Evolutionary conservation across 2,329 filamentous ascomycete species (phyloP).

Genomic region (Colletotrichum chrysophilum): DNA sequence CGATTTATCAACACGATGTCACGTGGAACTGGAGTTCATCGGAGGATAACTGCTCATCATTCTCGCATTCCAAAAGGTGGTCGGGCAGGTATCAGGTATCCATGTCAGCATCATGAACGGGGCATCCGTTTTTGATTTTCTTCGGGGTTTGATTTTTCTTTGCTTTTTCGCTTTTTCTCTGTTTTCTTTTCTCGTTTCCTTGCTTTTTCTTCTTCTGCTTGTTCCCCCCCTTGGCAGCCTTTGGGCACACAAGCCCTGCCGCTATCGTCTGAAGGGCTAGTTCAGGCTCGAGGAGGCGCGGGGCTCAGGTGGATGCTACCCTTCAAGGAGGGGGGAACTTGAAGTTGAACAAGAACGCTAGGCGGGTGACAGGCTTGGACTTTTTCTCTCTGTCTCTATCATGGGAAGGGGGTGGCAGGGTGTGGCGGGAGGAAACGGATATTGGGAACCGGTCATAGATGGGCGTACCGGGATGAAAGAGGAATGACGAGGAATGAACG

Average conservation of each 20-base stretch:
- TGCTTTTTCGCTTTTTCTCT: neutral
- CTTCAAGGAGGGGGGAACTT: neutral
- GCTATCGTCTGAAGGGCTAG: neutral
- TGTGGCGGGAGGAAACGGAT: neutral
- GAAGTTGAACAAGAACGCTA: neutral
- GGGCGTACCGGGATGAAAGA: neutral
- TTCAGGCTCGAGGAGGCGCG: neutral
- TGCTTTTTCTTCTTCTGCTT: neutral
- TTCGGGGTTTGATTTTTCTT: slow-evolving; percentile 14
- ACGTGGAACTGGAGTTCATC: slow-evolving; percentile 13
- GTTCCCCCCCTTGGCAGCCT: neutral
- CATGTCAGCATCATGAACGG: slow-evolving; percentile 10
- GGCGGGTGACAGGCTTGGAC: neutral
- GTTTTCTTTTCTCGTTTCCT: neutral
- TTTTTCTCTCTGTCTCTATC: neutral
- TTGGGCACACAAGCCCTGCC: neutral
- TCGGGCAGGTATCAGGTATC: slow-evolving; percentile 18
- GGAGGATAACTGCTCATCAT: slow-evolving; percentile 17
- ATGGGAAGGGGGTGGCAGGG: neutral
- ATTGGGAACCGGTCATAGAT: slow-evolving; percentile 9
- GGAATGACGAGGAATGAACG: neutral
- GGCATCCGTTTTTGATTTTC: slow-evolving; percentile 13
- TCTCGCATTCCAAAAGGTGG: slow-evolving; percentile 12
- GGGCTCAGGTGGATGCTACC: neutral
- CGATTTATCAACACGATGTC: slow-evolving; percentile 8